Percentiles rank a stretch among this genome's conserved stretches.
Conservation (phyloP, 441 rosid genomes). For the Codiaeum variegatum region DNA sequence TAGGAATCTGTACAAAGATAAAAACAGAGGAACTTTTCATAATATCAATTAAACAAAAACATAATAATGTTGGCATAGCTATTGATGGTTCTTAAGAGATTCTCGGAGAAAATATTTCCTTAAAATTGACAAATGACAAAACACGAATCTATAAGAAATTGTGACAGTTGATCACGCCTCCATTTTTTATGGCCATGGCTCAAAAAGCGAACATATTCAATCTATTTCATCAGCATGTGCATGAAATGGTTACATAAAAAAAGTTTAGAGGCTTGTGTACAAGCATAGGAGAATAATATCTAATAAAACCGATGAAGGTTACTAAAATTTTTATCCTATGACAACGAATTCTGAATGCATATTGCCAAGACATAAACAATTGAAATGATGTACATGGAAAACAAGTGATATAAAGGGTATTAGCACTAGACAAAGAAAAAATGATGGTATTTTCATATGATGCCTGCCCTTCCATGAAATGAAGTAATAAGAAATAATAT, state of each 20-base stretch:
- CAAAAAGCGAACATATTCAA: conserved; percentile 5
- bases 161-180: background rate
- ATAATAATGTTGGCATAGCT: conserved; percentile 1
- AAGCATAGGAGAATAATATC: background rate
- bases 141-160: background rate
- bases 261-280: background rate
- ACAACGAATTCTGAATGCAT: background rate
- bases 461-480: background rate
- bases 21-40: conserved; percentile 19
- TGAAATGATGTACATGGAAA: background rate
- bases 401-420: background rate
- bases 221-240: background rate
- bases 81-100: conserved; percentile 6
- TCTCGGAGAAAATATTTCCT: background rate
- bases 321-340: background rate
- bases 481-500: conserved; percentile 5
- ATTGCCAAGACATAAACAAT: background rate
- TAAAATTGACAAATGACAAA: background rate
- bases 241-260: background rate
- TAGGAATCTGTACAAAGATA: conserved; percentile 69
- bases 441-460: background rate
- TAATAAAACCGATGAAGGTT: background rate
- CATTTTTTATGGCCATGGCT: background rate
- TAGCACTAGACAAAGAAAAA: background rate
- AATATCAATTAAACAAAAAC: background rate